A percentile compares a stretch with the other conserved stretches of the same genome.
These are phyloP conservation scores for Gossypium ekmanianum DNA, from an alignment of 345 rosid species.

Conservation along the genomic window DNA sequence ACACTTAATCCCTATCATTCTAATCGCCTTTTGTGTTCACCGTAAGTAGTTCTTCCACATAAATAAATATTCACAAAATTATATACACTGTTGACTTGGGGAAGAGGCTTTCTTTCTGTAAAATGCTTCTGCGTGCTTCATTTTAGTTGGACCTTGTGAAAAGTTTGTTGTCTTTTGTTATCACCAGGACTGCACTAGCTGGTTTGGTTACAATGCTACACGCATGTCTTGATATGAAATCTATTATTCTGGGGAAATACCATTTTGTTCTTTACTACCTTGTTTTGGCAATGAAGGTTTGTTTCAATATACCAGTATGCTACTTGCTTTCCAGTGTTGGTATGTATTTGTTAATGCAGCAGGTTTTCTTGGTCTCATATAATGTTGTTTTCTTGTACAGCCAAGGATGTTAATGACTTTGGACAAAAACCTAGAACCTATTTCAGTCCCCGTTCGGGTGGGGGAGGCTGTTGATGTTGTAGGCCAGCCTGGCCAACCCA, in stretches of 20 bases:
- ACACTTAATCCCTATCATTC: slow-evolving; percentile 93
- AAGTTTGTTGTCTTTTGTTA: neutral
- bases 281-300: slow-evolving; percentile 96
- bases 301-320: neutral
- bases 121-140: neutral
- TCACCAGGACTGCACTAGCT: slow-evolving; percentile 77
- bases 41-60: slow-evolving; percentile 45
- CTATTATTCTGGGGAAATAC: slow-evolving; percentile 75
- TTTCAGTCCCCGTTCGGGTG: slow-evolving; percentile 81
- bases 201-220: slow-evolving; percentile 74
- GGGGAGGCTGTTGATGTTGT: slow-evolving; percentile 98
- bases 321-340: neutral
- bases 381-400: slow-evolving; percentile 33
- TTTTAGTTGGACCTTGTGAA: neutral
- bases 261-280: slow-evolving; percentile 89
- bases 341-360: neutral
- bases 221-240: slow-evolving; percentile 88
- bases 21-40: slow-evolving; percentile 79
- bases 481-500: slow-evolving; percentile 94
- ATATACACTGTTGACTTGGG: neutral
- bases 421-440: slow-evolving; percentile 76
- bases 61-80: neutral
- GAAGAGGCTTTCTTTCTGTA: neutral
- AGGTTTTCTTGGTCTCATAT: neutral
- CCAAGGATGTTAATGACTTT: slow-evolving; percentile 95